Percentiles rank a stretch among this genome's conserved stretches.
These are phyloP conservation scores for Ceratobasidium sp. DNA, from an alignment of 1,284 basidiomycete species.

Conservation along the genomic window DNA sequence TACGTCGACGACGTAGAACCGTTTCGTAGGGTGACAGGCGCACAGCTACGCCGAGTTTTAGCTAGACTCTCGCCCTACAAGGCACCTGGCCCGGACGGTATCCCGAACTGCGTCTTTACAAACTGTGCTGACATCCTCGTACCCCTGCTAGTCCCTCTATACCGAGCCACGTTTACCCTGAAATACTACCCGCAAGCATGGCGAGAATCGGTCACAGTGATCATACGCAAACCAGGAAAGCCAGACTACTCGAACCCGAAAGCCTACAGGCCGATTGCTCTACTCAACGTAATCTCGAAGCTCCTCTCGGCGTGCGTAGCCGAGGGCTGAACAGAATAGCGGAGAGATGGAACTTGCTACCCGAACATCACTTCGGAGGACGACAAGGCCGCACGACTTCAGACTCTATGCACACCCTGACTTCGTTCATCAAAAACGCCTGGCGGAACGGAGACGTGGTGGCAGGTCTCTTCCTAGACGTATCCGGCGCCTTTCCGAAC, in stretches of 20 bases:
- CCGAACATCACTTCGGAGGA: slow-evolving; percentile 38
- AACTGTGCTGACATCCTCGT: slow-evolving; percentile 46
- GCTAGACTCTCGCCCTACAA: slow-evolving; percentile 46
- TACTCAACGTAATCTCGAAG: slow-evolving; percentile 36
- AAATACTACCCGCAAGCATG: slow-evolving; percentile 22
- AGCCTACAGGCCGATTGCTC: slow-evolving; percentile 42
- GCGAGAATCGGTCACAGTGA: slow-evolving; percentile 26
- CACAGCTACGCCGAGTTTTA: slow-evolving; percentile 20
- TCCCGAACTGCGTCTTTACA: slow-evolving; percentile 52
- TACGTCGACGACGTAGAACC: neutral
- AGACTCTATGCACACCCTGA: slow-evolving; percentile 35
- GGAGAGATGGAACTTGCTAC: slow-evolving; percentile 31
- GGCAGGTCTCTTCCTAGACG: slow-evolving; percentile 39
- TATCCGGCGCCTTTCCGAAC: slow-evolving; percentile 49
- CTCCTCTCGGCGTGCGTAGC: slow-evolving; percentile 31
- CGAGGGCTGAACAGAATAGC: neutral
- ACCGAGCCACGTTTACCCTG: slow-evolving; percentile 23
- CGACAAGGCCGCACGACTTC: slow-evolving; percentile 35
- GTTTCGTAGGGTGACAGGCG: slow-evolving; percentile 10
- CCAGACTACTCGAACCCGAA: slow-evolving; percentile 39
- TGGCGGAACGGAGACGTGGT: slow-evolving; percentile 41
- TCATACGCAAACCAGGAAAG: slow-evolving; percentile 40
- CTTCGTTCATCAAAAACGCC: slow-evolving; percentile 33
- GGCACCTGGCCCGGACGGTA: slow-evolving; percentile 50
- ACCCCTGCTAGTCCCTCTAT: slow-evolving; percentile 44